Conservation (phyloP, 2,329 filamentous ascomycete species). For the Trichoderma pleuroti region DNA sequence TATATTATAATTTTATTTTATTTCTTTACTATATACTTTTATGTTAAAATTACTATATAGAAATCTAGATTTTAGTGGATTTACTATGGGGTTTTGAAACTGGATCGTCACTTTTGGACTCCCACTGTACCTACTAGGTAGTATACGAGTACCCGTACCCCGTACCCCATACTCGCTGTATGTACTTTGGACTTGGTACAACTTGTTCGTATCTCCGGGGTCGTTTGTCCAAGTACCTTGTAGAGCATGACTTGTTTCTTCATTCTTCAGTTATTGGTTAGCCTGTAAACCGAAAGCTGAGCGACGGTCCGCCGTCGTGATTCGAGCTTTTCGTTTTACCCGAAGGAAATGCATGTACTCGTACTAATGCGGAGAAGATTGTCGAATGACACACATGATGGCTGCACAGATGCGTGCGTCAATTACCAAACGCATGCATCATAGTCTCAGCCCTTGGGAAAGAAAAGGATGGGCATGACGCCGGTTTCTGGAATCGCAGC, state of each 20-base stretch:
- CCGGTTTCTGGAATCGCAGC: neutral
- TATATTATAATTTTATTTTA: too few relatives aligned
- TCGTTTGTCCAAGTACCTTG: too few relatives aligned
- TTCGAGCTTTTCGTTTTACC: neutral
- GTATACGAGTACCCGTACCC: neutral
- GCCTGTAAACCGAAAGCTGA: constrained; percentile 9
- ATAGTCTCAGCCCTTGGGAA: neutral
- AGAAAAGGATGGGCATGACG: neutral
- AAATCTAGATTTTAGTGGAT: too few relatives aligned
- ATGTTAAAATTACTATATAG: too few relatives aligned
- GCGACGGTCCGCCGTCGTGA: neutral
- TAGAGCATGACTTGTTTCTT: neutral
- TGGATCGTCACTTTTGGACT: too few relatives aligned
- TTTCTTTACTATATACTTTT: too few relatives aligned
- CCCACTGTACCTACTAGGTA: neutral
- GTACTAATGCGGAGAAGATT: constrained; percentile 1
- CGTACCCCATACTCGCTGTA: neutral
- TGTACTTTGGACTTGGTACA: neutral
- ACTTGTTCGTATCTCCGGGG: neutral
- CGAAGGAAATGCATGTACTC: neutral
- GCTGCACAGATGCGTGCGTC: neutral
- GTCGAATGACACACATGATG: neutral
- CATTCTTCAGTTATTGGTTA: neutral
- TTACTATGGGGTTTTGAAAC: too few relatives aligned
- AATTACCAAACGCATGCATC: neutral